Base-by-base conservation (phyloP, 2,329 filamentous ascomycete genomes). In the Ophiosphaerella korrae region DNA sequence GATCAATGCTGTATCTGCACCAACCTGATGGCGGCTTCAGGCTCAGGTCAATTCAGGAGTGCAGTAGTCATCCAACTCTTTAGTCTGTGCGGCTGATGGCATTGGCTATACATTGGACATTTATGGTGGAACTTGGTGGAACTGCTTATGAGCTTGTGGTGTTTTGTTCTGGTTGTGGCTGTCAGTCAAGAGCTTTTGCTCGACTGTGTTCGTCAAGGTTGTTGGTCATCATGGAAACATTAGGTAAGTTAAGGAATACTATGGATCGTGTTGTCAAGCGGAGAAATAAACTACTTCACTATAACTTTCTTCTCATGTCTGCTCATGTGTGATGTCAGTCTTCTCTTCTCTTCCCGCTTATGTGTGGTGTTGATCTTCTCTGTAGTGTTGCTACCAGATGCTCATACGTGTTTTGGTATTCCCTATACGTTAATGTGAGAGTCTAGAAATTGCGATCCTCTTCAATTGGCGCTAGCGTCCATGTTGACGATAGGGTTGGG, bases 21-120 rank as follows among this genome's bases (percentile, higher is more conserved):
- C 48, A 31, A 40, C 49, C 16, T 39, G 52, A 55, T 45, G 52
- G 52, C 40, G 48, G 44, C 44, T 41, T 42, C 32, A n/a, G 45
- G 37, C 35, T 52, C 45, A 46, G 48, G 45, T 48, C 48, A 55
- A 48, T 45, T 55, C 52, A 35, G 35, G 45, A 47, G 39, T 55
- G 48, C 52, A 50, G 52, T 48, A 52, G 44, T 29, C 36, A 36
- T 33, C 16, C 39, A 29, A 29, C 26, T 35, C 37, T 42, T 48
- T 35, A 23, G 50, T 48, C 48, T 49, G 48, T 33, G 33, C 35
- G 44, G 44, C 29, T 46, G 43, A 46, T 44, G 32, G 42, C 42
- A 23, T 23, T 44, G 42, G 42, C 42, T 12, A 36, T 44, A 36
- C 21, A 35, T 16, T 45, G 18, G 37, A 33, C 3, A n/a, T 42